Evolutionary conservation across 345 rosid species (phyloP).

Genomic region (Clarkia xantiana): DNA sequence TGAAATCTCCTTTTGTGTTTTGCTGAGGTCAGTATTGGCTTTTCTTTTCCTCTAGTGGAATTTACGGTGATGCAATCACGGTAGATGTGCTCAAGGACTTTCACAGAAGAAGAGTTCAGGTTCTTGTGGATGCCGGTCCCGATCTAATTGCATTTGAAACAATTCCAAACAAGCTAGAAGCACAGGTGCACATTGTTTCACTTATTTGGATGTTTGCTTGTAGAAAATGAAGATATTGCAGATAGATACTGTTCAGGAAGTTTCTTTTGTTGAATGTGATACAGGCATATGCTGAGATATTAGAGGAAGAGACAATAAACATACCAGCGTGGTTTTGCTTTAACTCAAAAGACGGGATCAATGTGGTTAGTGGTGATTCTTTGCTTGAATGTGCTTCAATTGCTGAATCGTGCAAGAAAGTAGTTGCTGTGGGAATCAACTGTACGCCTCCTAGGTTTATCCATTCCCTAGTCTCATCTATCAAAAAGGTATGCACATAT

Average conservation of each 20-base stretch:
- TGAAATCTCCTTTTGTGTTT: no score
- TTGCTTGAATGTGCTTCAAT: conserved; percentile 45
- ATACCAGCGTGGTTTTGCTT: conserved; percentile 80
- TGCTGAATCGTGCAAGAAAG: conserved; percentile 58
- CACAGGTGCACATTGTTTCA: conserved; percentile 30
- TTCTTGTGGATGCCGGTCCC: conserved; percentile 47
- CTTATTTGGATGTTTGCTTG: no score
- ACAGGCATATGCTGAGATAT: conserved; percentile 76
- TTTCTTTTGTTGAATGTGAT: not conserved
- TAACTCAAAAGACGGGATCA: conserved; percentile 50
- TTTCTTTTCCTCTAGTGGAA: conserved; percentile 29
- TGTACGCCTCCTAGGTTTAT: conserved; percentile 70
- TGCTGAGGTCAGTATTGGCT: not conserved
- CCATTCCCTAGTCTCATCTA: conserved; percentile 37
- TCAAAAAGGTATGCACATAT: conserved; percentile 25
- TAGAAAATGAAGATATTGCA: not conserved
- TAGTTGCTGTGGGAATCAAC: conserved; percentile 68
- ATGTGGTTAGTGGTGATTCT: conserved; percentile 61
- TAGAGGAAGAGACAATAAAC: conserved; percentile 44
- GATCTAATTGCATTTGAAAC: conserved; percentile 80
- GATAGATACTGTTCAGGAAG: not conserved
- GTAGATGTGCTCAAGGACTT: conserved; percentile 53
- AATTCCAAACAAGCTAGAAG: conserved; percentile 77
- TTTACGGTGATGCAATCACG: conserved; percentile 46
- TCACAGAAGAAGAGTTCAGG: conserved; percentile 67